Evolutionary conservation across 1,284 basidiomycete species (phyloP), one percentile per base, ranked within the genome.

Genomic region (Moniliella sp.): DNA sequence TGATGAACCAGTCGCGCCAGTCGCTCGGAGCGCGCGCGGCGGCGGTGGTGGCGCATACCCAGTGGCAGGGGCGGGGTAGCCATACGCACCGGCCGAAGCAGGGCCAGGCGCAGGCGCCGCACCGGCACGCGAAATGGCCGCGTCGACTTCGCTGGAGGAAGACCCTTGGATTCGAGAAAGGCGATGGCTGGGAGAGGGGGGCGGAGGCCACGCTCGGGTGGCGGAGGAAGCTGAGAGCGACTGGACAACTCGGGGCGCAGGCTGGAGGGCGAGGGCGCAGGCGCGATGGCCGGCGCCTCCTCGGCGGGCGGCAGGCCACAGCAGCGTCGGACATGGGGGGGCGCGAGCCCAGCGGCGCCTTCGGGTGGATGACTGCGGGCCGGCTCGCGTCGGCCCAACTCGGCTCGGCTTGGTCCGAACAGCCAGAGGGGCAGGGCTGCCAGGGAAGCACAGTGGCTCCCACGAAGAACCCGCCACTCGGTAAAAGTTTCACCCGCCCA

Each of bases 151-250:
- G 9, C 68, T 58, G 11, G 70, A 68, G 0, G 73, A 76, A 97
- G 66, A 1, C 88, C 88, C 61, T 94, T 94, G 4, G 81, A 77
- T 55, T 93, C 78, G 15, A 97, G 71, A 65, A 94, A 97, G 50
- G 81, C 75, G 31, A 97, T 71, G 30, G 72, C 58, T 88, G 80
- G 3, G 76, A 70, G 18, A 93, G 63, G 1, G 82, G 67, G 1
- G 82, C 79, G 16, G 73, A 67, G 56, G 62, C 55, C 15, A 68
- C 64, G 74, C 78, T 57, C n/a, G 56, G 52, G 28, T 59, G 54
- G 4, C 38, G 34, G 18, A 59, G 50, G 32, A 59, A 59, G 30
- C 43, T 46, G 29, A 59, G 35, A 10, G 56, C 18, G 43, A 50
- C 11, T 41, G 30, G 3, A 59, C 50, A 57, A 51, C 25, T 59